Conservation (phyloP, 805 yeast species). For the Geotrichum ghanense region DNA sequence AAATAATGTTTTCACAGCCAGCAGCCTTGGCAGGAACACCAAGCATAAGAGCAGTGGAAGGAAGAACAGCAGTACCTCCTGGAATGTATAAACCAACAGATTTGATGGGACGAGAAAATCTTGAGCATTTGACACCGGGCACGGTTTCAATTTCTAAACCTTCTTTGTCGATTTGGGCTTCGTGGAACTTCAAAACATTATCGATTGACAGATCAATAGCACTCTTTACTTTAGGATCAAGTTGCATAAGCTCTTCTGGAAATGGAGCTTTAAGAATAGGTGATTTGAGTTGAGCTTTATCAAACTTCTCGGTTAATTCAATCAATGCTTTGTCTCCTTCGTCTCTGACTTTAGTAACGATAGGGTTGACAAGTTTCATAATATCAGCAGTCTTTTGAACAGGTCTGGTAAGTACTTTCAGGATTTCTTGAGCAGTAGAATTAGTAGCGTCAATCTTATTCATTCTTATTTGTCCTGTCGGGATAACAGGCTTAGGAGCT, state of each 20-base stretch:
- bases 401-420: conserved; percentile 74
- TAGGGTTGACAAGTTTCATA: conserved; percentile 86
- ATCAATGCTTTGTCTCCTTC: conserved; percentile 81
- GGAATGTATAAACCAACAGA: conserved; percentile 94
- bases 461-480: conserved; percentile 6
- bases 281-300: conserved; percentile 56
- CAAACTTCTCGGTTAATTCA: conserved; percentile 87
- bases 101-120: conserved; percentile 92
- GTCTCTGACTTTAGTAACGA: conserved; percentile 61
- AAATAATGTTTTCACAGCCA: conserved; percentile 80
- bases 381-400: conserved; percentile 88
- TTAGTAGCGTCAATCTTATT: conserved; percentile 20
- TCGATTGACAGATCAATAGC: conserved; percentile 85
- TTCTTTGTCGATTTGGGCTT: conserved; percentile 71
- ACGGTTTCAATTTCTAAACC: conserved; percentile 78
- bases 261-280: conserved; percentile 87
- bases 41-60: conserved; percentile 95
- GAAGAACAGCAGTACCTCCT: conserved; percentile 97
- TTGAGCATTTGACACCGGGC: conserved; percentile 88
- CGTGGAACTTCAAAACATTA: conserved; percentile 85
- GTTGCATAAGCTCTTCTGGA: conserved; percentile 61
- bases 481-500: conserved; percentile 13
- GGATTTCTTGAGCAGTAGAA: conserved; percentile 42
- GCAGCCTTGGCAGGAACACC: conserved; percentile 99
- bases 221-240: conserved; percentile 59